These are phyloP conservation scores for Chlorokybus atmophyticus DNA, from an alignment of 139 green algal species.

Conservation along the genomic window DNA sequence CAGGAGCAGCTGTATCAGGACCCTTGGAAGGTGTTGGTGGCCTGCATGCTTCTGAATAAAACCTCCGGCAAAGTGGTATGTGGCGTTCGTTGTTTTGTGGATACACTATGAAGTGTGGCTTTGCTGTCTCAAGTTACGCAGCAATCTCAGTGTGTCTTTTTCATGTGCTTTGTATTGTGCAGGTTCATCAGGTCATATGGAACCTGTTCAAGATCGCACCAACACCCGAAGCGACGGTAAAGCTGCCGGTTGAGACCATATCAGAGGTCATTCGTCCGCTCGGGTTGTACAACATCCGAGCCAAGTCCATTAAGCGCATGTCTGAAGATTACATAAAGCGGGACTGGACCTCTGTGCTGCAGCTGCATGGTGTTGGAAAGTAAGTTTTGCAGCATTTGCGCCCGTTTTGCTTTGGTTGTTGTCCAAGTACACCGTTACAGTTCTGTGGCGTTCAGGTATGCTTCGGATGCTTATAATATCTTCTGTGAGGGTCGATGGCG, in stretches of 20 bases:
- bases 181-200: slow-evolving; percentile 74
- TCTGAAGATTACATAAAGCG: slow-evolving; percentile 61
- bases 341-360: slow-evolving; percentile 56
- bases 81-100: no score
- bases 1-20: slow-evolving; percentile 73
- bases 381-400: no score
- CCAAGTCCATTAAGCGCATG: slow-evolving; percentile 51
- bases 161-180: slow-evolving; percentile 6
- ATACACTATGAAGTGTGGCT: no score
- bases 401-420: no score
- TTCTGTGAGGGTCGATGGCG: slow-evolving; percentile 66
- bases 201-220: slow-evolving; percentile 58
- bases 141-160: slow-evolving; percentile 1
- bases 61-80: slow-evolving; percentile 50
- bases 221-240: slow-evolving; percentile 39
- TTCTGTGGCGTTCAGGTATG: slow-evolving; percentile 54
- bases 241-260: slow-evolving; percentile 27
- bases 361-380: slow-evolving; percentile 51
- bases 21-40: slow-evolving; percentile 82
- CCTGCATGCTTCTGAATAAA: slow-evolving; percentile 82
- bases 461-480: slow-evolving; percentile 74
- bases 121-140: background rate
- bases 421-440: slow-evolving; percentile 21
- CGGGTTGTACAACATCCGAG: slow-evolving; percentile 66
- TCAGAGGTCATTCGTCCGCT: slow-evolving; percentile 57